These are phyloP conservation scores for Bodo saltans DNA, from an alignment of 78 protist genomes.

Conservation along the genomic window DNA sequence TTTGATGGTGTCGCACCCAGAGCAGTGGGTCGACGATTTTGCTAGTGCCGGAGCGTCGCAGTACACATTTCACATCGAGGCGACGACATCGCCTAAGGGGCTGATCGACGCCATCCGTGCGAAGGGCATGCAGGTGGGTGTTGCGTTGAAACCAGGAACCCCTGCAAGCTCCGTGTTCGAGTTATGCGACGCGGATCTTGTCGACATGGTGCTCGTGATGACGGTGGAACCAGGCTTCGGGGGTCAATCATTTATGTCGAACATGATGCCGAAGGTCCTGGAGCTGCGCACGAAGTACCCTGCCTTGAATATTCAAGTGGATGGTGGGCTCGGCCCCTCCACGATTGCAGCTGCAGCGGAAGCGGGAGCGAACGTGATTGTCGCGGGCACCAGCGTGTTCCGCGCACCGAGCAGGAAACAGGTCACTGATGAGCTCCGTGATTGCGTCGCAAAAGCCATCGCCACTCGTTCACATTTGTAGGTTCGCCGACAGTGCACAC, in stretches of 20 bases:
- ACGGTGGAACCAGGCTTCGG: slow-evolving; percentile 99
- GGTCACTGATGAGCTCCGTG: slow-evolving; percentile 39
- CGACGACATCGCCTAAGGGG: slow-evolving; percentile 15
- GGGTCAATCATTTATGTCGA: slow-evolving; percentile 92
- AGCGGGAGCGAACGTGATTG: slow-evolving; percentile 97
- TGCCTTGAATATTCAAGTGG: slow-evolving; percentile 90
- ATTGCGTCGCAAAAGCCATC: too few species aligned
- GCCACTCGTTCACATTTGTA: too few species aligned
- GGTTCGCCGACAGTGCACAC: too few species aligned
- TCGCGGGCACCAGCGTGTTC: slow-evolving; percentile 92
- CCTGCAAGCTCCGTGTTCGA: slow-evolving; percentile 40
- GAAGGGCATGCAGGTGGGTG: slow-evolving; percentile 77
- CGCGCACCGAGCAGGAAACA: slow-evolving; percentile 34
- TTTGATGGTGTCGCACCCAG: slow-evolving; percentile 93
- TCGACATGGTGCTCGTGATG: slow-evolving; percentile 93
- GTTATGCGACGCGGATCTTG: not conserved
- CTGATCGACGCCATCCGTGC: slow-evolving; percentile 50
- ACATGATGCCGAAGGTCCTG: slow-evolving; percentile 85
- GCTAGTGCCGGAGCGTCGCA: slow-evolving; percentile 73
- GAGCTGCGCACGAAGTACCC: slow-evolving; percentile 64
- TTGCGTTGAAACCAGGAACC: slow-evolving; percentile 92
- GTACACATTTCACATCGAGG: slow-evolving; percentile 94
- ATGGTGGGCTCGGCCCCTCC: slow-evolving; percentile 89
- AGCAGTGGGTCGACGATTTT: slow-evolving; percentile 75
- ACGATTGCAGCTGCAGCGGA: slow-evolving; percentile 76